Percentiles rank a stretch among this genome's conserved stretches.
These are phyloP conservation scores for Debaryomycetaceae sp. DNA, from an alignment of 1,139 yeast species.

Conservation along the genomic window DNA sequence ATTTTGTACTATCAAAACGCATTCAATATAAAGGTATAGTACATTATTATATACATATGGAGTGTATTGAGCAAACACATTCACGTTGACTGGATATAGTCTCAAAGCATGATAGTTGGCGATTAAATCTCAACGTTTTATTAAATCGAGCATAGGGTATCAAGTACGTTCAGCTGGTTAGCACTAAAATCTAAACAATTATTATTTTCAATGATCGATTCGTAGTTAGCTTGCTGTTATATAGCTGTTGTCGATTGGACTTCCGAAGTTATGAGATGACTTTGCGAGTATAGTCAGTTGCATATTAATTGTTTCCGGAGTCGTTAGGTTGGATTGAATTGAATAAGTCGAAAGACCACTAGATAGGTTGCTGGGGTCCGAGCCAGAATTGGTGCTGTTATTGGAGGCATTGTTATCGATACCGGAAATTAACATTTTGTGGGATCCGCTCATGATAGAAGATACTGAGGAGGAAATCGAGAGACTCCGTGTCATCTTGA, in stretches of 20 bases:
- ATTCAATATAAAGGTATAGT: neutral
- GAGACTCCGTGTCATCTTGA: conserved; percentile 10
- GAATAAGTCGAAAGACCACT: conserved; percentile 2
- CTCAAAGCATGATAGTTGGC: too few relatives aligned
- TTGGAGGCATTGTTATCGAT: neutral
- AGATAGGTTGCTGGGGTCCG: neutral
- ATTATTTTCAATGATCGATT: neutral
- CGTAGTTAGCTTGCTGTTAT: neutral
- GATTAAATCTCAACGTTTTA: too few relatives aligned
- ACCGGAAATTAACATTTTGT: conserved; percentile 1
- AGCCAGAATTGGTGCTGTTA: neutral
- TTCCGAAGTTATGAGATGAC: neutral
- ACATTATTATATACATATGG: neutral
- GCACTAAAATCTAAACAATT: neutral
- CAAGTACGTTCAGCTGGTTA: neutral
- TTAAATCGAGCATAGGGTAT: too few relatives aligned
- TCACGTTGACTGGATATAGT: neutral
- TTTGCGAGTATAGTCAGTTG: conserved; percentile 3
- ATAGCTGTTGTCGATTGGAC: neutral
- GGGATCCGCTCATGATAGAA: conserved; percentile 20
- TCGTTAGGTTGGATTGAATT: conserved; percentile 12
- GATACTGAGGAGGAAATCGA: conserved; percentile 17
- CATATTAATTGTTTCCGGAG: conserved; percentile 16
- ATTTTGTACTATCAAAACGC: too few relatives aligned
- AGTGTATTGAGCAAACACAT: neutral